Conservation (phyloP, 441 rosid species). For the Populus hybrid region DNA sequence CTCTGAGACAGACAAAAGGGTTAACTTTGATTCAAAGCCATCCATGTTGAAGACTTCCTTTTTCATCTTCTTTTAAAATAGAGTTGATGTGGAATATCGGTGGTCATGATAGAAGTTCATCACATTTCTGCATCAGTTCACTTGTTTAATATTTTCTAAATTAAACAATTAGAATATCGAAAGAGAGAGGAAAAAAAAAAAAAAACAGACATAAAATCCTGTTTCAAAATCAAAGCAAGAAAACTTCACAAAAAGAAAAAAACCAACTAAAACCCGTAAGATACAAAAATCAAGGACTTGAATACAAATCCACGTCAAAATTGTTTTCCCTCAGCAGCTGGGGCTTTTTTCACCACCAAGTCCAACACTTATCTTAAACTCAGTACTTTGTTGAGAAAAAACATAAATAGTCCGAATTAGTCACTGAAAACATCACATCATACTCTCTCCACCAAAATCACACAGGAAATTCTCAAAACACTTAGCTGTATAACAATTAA, state of each 20-base stretch:
- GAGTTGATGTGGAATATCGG: not conserved
- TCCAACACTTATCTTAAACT: not conserved
- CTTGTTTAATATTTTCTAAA: not conserved
- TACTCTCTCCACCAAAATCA: not conserved
- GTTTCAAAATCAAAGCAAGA: not conserved
- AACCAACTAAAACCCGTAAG: not conserved
- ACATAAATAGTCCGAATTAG: not conserved
- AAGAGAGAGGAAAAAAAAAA: not conserved
- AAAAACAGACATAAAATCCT: not conserved
- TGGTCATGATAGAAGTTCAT: not conserved
- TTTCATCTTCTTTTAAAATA: not conserved
- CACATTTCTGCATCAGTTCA: not conserved
- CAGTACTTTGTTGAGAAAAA: not conserved
- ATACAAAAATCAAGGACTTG: not conserved
- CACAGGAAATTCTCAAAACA: not conserved
- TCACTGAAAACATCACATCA: not conserved
- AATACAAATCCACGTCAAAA: not conserved
- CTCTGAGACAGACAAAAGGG: not conserved
- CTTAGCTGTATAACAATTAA: no score
- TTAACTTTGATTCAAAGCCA: not conserved
- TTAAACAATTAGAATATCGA: not conserved
- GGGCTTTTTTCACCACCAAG: not conserved
- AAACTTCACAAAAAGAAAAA: not conserved
- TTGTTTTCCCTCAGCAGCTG: not conserved
- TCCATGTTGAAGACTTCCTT: not conserved